Percentiles rank a stretch among this genome's conserved stretches.
phyloP scores from a whole-genome alignment of 768 basidiomycete genomes.

The Kwoniella heveanensis region DNA sequence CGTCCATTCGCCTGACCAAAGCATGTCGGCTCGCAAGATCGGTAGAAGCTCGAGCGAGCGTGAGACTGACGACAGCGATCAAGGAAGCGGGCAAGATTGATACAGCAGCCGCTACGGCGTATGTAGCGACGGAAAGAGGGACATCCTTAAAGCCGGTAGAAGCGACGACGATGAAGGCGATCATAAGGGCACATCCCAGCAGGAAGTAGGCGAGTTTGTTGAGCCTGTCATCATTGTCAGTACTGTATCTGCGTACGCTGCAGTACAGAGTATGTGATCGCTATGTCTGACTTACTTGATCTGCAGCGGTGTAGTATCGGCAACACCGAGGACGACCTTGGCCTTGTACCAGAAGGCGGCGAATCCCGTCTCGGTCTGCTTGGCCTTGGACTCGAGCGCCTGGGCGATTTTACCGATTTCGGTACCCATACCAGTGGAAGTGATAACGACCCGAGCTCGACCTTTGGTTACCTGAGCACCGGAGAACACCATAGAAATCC shows the following conservation, averaged over 20 bases:
- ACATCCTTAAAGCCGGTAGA: conserved; percentile 54
- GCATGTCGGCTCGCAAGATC: conserved; percentile 64
- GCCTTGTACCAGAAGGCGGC: conserved; percentile 62
- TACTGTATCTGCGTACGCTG: too few relatives aligned
- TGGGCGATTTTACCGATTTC: conserved; percentile 59
- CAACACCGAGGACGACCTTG: conserved; percentile 57
- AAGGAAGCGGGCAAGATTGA: conserved; percentile 58
- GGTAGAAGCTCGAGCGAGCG: conserved; percentile 63
- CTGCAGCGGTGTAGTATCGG: conserved; percentile 58
- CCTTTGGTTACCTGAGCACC: conserved; percentile 61
- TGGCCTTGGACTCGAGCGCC: conserved; percentile 55
- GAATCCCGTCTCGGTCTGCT: conserved; percentile 48
- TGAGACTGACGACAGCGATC: conserved; percentile 64
- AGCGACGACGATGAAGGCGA: conserved; percentile 57
- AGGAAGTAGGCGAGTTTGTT: conserved; percentile 56
- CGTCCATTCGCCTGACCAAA: conserved; percentile 67
- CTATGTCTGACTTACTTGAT: conserved; percentile 56
- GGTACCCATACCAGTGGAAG: conserved; percentile 63
- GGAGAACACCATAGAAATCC: conserved; percentile 56
- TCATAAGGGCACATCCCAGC: conserved; percentile 48
- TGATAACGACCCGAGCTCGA: conserved; percentile 61
- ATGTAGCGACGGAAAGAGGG: conserved; percentile 55
- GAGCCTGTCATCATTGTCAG: conserved; percentile 57
- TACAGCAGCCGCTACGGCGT: conserved; percentile 57
- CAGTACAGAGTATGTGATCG: too few relatives aligned